A percentile compares a stretch with the other conserved stretches of the same genome.
These are phyloP conservation scores for Fagopyrum tataricum DNA, from an alignment of 148 eudicot genomes.

Conservation along the genomic window DNA sequence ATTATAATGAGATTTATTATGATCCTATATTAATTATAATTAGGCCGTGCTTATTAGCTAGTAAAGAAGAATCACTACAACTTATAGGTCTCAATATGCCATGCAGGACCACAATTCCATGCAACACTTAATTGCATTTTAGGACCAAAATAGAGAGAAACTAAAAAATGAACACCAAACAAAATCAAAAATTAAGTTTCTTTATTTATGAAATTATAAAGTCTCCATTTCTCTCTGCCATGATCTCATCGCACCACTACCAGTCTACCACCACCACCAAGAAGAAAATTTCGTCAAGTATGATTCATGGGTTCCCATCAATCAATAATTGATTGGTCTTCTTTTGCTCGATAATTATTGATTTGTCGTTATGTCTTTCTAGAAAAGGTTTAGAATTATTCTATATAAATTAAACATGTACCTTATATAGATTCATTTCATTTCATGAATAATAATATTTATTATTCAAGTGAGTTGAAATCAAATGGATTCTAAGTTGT, in stretches of 20 bases:
- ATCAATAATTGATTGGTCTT: slow-evolving; percentile 10
- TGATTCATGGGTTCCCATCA: not conserved
- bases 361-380: not conserved
- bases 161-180: not conserved
- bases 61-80: not conserved
- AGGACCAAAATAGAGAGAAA: not conserved
- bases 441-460: no score
- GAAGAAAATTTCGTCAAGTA: not conserved
- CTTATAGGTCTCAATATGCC: not conserved
- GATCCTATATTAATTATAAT: not conserved
- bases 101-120: slow-evolving; percentile 8
- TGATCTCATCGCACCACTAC: not conserved
- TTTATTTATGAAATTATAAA: not conserved
- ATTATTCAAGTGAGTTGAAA: no score
- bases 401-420: no score
- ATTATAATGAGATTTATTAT: slow-evolving; percentile 2
- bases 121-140: not conserved
- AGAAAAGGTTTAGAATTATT: no score
- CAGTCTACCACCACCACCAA: not conserved
- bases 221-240: not conserved
- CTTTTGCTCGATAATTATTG: not conserved
- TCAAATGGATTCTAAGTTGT: no score
- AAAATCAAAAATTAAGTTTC: not conserved
- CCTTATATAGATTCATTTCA: no score
- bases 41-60: not conserved